Evolutionary conservation across 73 alveolate genomes (phyloP).

Genomic region (Stentor roeselii): DNA sequence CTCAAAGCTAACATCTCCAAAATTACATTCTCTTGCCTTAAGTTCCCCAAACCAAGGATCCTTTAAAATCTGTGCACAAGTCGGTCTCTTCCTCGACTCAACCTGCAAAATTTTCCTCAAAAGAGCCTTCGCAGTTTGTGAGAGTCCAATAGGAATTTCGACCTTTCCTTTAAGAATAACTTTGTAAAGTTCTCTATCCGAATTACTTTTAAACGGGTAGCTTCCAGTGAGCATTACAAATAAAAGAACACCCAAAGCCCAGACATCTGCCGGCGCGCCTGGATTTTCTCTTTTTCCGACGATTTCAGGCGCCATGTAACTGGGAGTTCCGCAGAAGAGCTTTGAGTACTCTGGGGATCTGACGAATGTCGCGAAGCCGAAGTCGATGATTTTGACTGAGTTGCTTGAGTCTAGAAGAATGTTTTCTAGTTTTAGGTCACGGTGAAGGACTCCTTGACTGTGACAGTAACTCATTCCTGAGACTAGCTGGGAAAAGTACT

Average conservation of each 20-base stretch:
- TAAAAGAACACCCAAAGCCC: slow-evolving; percentile 96
- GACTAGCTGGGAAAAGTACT: slow-evolving; percentile 52
- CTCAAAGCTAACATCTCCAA: no score
- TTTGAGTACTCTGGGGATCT: slow-evolving; percentile 58
- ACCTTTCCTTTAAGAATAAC: slow-evolving; percentile 54
- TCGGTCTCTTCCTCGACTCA: slow-evolving; percentile 68
- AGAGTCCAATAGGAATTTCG: slow-evolving; percentile 60
- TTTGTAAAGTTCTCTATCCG: slow-evolving; percentile 82
- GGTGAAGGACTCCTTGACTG: slow-evolving; percentile 53
- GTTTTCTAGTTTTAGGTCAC: slow-evolving; percentile 80
- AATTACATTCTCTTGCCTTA: not conserved
- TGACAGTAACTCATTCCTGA: slow-evolving; percentile 64
- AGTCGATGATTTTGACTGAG: slow-evolving; percentile 77
- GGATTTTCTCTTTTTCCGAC: slow-evolving; percentile 79
- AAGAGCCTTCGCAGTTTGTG: slow-evolving; percentile 52
- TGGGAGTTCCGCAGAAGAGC: slow-evolving; percentile 95
- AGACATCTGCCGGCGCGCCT: slow-evolving; percentile 87
- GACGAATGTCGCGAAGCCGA: slow-evolving; percentile 77
- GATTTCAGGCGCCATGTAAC: slow-evolving; percentile 98
- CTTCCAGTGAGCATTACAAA: slow-evolving; percentile 80
- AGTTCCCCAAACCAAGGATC: slow-evolving; percentile 64
- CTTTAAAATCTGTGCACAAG: slow-evolving; percentile 50
- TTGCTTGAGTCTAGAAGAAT: slow-evolving; percentile 35
- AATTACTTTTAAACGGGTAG: slow-evolving; percentile 87
- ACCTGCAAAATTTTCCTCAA: slow-evolving; percentile 59